Evolutionary conservation across 352 stramenopile species (phyloP).

Genomic region (Globisporangium lucens): DNA sequence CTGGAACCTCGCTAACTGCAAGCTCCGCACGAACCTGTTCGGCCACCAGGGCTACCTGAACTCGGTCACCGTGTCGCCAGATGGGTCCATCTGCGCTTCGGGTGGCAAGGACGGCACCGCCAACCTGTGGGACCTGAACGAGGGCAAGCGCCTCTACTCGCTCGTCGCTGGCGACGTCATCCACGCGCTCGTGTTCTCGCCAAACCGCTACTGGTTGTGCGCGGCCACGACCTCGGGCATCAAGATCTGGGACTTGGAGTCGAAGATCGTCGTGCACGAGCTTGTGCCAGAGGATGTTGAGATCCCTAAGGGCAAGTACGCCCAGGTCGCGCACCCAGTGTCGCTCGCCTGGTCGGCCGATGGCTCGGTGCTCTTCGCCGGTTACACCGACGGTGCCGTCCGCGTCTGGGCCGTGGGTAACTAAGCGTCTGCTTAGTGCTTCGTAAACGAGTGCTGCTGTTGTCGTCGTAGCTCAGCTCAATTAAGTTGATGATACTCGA

Average conservation of each 20-base stretch:
- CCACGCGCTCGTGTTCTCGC: constrained; percentile 98
- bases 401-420: constrained; percentile 93
- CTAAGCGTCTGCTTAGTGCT: constrained; percentile 39
- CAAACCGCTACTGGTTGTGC: constrained; percentile 99
- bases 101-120: constrained; percentile 99
- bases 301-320: constrained; percentile 91
- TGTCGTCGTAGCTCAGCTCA: constrained; percentile 11
- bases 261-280: constrained; percentile 98
- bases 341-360: constrained; percentile 98
- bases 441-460: neutral
- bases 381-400: constrained; percentile 99
- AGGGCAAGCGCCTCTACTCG: constrained; percentile 99
- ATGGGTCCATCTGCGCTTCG: constrained; percentile 98
- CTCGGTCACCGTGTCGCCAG: constrained; percentile 99
- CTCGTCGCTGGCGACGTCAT: constrained; percentile 98
- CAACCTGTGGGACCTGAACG: constrained; percentile 99
- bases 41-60: constrained; percentile 99
- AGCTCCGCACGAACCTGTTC: constrained; percentile 98
- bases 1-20: constrained; percentile 99
- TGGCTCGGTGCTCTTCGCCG: constrained; percentile 98
- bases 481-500: constrained; percentile 14
- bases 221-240: constrained; percentile 98
- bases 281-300: constrained; percentile 90
- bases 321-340: constrained; percentile 94
- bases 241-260: constrained; percentile 99